Percentiles rank a stretch among this genome's conserved stretches.
Conservation (phyloP, 768 basidiomycete genomes). For the Mycena kentingensis region DNA sequence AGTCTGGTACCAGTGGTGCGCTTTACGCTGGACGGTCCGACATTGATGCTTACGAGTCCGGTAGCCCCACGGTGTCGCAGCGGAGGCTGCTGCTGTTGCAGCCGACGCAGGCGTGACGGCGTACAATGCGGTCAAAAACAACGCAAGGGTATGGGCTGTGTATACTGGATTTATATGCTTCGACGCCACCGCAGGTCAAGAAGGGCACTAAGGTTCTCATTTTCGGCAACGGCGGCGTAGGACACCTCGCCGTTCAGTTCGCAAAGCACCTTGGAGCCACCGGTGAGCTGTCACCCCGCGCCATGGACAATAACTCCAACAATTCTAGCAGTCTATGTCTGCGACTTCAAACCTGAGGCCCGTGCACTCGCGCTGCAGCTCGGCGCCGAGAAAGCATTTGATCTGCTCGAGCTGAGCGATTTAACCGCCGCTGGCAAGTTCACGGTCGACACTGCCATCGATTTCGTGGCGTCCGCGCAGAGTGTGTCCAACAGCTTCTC, state of each 20-base stretch:
- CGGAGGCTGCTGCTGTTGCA: constrained; percentile 19
- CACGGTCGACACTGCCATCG: constrained; percentile 26
- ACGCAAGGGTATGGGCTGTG: constrained; percentile 11
- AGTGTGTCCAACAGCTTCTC: constrained; percentile 14
- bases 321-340: constrained; percentile 21
- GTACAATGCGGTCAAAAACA: constrained; percentile 19
- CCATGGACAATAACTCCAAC: neutral
- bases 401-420: constrained; percentile 18
- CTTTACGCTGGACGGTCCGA: neutral
- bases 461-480: constrained; percentile 25
- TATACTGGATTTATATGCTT: neutral
- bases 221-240: constrained; percentile 19
- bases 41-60: neutral
- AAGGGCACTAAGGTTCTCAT: constrained; percentile 19
- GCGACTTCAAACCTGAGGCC: no score
- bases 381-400: constrained; percentile 26
- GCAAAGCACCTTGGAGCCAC: constrained; percentile 27
- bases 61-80: constrained; percentile 17
- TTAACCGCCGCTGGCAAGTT: constrained; percentile 13
- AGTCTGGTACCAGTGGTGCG: constrained; percentile 18
- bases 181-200: constrained; percentile 1
- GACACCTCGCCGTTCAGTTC: constrained; percentile 24
- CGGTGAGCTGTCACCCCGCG: neutral
- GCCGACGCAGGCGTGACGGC: constrained; percentile 21
- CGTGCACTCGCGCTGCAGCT: constrained; percentile 24